Evolutionary conservation across 2,329 filamentous ascomycete genomes (phyloP), one percentile per base, ranked within the genome.

Genomic region (Cordyceps javanica): DNA sequence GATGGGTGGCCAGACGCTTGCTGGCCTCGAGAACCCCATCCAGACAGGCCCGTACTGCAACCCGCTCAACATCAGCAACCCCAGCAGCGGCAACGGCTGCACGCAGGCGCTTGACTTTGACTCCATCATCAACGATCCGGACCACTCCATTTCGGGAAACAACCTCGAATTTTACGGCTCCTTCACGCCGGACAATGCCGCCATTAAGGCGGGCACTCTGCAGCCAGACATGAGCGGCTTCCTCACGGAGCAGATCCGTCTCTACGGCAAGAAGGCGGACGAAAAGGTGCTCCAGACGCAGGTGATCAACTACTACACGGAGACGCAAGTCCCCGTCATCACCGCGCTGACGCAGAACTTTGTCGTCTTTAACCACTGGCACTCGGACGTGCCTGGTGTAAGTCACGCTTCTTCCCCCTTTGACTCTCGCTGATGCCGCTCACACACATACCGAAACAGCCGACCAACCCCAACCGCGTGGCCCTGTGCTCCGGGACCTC

Each of bases 271-370:
- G 34, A 66, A 68, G 50, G 67, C 65, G 54, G 68, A 70, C 45
- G 57, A 64, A n/a, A 62, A 70, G n/a, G 66, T 66, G 3, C 68
- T 71, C 16, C 66, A 67, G 11, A 57, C 59, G 45, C 69, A 76
- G 63, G 73, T 75, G 45, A 69, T 77, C 63, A 71, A 74, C 66
- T 77, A 76, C 60, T 77, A 77, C 60, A 71, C 72, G 2, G 72
- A 74, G 59, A 67, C 69, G 0, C 68, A 77, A 64, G 69, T 76
- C 3, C 74, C 73, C 1, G 70, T 76, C 51, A 66, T 77, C 51
- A 73, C 70, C 21, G 57, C 66, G 8, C 60, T 77, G 59, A 68
- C 69, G 30, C 67, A 77, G 55, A 72, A 76, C 60, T 77, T 70
- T 57, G 63, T 69, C 13, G 72, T 71, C 11, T 76, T 77, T 56